Base-by-base conservation (phyloP, 208 protist genomes). In the Leishmania tropica region DNA sequence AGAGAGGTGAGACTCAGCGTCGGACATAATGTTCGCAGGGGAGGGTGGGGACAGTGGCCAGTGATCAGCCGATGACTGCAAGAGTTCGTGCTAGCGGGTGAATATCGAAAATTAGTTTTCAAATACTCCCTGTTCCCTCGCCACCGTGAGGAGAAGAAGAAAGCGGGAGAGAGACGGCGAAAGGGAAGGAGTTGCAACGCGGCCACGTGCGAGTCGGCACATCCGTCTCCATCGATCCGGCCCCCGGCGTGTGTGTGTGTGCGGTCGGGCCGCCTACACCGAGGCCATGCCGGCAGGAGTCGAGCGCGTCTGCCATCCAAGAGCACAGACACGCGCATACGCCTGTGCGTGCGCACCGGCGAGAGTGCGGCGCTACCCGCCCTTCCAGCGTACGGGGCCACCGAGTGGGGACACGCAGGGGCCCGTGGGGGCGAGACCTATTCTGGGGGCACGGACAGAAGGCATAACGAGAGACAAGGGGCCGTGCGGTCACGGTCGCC, bases 1-100 rank as follows among this genome's bases (percentile, higher is more conserved):
- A 5, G 83, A 80, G 8, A 83, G 65, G 40, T 87, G 53, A 4
- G 75, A 51, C 48, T 88, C 80, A 13, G 74, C 45, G 53, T 75
- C 75, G 1, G 77, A 45, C 79, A 83, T 83, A 3, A 6, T 47
- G 51, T 13, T 35, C 31, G 3, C 19, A 5, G 58, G 8, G 31
- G 31, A 37, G 4, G 35, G 58, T 19, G 24, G 40, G 24, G 54
- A 10, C 0, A 21, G 54, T 60, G 1, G 60, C 60, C 24, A 65
- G 60, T 4, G 8, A 62, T 62, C 56, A 19, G 13, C 17, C 51
- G 51, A 54, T 54, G 51, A 54, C 51, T 54, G 11, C 51, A 0
- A 54, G 51, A 13, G 51, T 19, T 54, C 11, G 15, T 54, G 11
- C 21, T 2, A 13, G 11, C 13, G 51, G 0, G 51, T 47, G 11